Evolutionary conservation across 441 rosid genomes (phyloP).

Genomic region (Adansonia rubrostipa): DNA sequence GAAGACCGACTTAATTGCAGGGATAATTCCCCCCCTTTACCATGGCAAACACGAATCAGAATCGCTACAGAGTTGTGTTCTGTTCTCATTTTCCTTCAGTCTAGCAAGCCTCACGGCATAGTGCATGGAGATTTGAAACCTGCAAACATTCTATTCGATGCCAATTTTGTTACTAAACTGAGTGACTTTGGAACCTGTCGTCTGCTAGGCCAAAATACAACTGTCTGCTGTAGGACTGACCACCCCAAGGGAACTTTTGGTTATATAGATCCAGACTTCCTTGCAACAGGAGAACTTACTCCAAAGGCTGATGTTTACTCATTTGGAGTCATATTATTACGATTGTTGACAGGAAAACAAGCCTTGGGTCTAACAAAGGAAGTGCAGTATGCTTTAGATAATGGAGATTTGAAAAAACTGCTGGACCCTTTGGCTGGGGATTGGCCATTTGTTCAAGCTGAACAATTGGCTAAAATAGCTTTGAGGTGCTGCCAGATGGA

Average conservation of each 20-base stretch:
- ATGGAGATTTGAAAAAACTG: constrained; percentile 55
- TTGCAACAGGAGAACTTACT: constrained; percentile 75
- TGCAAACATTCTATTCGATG: constrained; percentile 79
- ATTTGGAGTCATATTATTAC: constrained; percentile 79
- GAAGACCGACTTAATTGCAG: constrained; percentile 87
- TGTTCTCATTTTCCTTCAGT: constrained; percentile 88
- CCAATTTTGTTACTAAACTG: constrained; percentile 75
- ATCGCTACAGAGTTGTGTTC: constrained; percentile 85
- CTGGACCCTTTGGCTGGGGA: constrained; percentile 97
- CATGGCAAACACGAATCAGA: constrained; percentile 83
- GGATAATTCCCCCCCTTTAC: constrained; percentile 79
- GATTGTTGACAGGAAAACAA: constrained; percentile 77
- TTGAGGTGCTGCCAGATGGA: constrained; percentile 83
- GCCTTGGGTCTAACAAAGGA: constrained; percentile 74
- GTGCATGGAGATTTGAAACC: constrained; percentile 96
- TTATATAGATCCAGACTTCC: constrained; percentile 90
- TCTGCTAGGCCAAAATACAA: constrained; percentile 40
- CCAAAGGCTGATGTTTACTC: constrained; percentile 90
- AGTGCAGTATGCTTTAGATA: constrained; percentile 69
- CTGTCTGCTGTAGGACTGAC: constrained; percentile 51
- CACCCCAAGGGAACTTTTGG: constrained; percentile 68
- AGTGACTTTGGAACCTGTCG: constrained; percentile 86
- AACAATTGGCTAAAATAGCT: constrained; percentile 82
- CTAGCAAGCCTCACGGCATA: constrained; percentile 68
- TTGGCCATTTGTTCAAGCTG: constrained; percentile 98